These are phyloP conservation scores for Iberis pinnata DNA, from an alignment of 345 rosid species.

Conservation along the genomic window DNA sequence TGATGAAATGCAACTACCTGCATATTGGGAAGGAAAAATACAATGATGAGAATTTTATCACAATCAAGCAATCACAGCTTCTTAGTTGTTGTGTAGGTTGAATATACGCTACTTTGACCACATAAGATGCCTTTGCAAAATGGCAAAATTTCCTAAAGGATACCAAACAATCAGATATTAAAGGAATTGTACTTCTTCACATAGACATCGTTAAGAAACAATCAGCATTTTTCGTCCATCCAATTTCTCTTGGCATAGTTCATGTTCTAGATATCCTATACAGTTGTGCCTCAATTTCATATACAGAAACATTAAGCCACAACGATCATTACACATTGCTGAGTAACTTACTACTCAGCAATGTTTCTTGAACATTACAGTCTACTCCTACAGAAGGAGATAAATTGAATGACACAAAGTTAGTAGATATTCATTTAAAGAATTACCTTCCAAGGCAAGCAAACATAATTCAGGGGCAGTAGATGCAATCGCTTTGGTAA, in stretches of 20 bases:
- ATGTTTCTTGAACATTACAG: constrained; percentile 8
- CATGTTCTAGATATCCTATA: not conserved
- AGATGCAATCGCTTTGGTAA: constrained; percentile 39
- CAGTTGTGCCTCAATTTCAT: constrained; percentile 3
- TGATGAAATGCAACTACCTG: constrained; percentile 77
- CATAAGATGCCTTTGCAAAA: constrained; percentile 2
- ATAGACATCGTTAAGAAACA: constrained; percentile 4
- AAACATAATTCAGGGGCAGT: constrained; percentile 48
- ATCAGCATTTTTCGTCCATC: constrained; percentile 5
- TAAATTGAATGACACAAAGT: not conserved
- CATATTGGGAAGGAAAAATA: constrained; percentile 7
- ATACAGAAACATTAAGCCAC: constrained; percentile 4
- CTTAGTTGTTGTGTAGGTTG: not conserved
- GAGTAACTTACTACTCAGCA: too few relatives aligned
- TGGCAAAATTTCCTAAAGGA: too few relatives aligned
- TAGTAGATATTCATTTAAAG: constrained; percentile 1
- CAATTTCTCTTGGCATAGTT: not conserved
- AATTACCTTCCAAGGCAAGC: constrained; percentile 72
- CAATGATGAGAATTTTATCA: not conserved
- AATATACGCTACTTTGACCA: not conserved
- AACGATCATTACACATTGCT: constrained; percentile 8
- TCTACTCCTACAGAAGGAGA: not conserved
- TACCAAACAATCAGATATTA: constrained; percentile 4
- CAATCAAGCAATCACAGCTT: not conserved
- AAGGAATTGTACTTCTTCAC: not conserved